These are phyloP conservation scores for Sesbania bispinosa DNA, from an alignment of 306 rosid species.

Conservation along the genomic window DNA sequence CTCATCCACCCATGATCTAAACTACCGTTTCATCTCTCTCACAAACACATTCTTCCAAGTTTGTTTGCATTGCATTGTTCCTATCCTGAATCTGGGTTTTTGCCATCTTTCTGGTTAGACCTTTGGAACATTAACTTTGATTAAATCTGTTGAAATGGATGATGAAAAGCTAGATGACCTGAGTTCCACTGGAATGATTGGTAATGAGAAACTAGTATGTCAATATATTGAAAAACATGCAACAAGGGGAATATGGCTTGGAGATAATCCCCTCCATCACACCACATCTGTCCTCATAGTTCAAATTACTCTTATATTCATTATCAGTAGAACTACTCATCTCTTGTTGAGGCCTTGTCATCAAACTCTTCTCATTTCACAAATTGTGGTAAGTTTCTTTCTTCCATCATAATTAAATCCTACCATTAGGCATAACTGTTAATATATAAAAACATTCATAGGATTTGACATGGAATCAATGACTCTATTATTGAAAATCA, in stretches of 20 bases:
- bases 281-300: background rate
- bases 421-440: background rate
- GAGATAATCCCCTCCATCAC: background rate
- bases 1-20: slow-evolving; percentile 22
- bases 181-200: slow-evolving; percentile 17
- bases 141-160: background rate
- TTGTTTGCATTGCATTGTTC: background rate
- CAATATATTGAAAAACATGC: background rate
- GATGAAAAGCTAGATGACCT: background rate
- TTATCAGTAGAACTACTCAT: slow-evolving; percentile 20
- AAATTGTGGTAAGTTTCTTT: slow-evolving; percentile 20
- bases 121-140: background rate
- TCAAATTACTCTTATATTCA: slow-evolving; percentile 8
- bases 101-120: background rate
- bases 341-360: slow-evolving; percentile 18
- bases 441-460: background rate
- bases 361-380: slow-evolving; percentile 21
- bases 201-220: background rate
- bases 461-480: background rate
- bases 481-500: background rate
- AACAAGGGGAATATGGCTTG: background rate
- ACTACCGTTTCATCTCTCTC: background rate
- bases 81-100: background rate
- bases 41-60: background rate
- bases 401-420: background rate